Evolutionary conservation across 2,329 filamentous ascomycete genomes (phyloP).

Genomic region (Penicillium fuscoglaucum): DNA sequence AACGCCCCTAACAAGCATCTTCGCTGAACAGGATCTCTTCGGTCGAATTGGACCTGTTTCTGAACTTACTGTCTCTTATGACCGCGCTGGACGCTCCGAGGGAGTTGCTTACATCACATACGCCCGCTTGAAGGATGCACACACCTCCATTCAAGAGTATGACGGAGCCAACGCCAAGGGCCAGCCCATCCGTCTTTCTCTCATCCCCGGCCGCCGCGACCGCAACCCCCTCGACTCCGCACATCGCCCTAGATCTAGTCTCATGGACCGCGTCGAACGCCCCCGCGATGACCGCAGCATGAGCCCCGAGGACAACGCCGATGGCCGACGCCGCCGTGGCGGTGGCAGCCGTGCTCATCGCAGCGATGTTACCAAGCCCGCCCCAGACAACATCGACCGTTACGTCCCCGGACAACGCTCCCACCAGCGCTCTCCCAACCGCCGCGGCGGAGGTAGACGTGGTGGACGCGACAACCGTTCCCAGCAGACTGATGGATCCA

Average conservation of each 20-base stretch:
- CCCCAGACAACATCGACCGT: constrained; percentile 71
- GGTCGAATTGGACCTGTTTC: constrained; percentile 70
- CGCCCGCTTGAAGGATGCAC: constrained; percentile 67
- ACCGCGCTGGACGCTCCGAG: constrained; percentile 84
- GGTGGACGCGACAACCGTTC: constrained; percentile 45
- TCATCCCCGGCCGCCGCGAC: constrained; percentile 56
- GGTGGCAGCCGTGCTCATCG: constrained; percentile 49
- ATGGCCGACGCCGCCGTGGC: constrained; percentile 41
- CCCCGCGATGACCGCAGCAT: constrained; percentile 46
- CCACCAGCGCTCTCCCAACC: constrained; percentile 41
- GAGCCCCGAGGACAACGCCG: constrained; percentile 42
- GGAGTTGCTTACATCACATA: constrained; percentile 85
- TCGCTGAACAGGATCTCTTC: constrained; percentile 68
- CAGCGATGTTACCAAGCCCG: constrained; percentile 56
- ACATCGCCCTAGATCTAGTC: constrained; percentile 56
- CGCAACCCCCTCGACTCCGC: constrained; percentile 53
- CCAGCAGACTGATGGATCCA: constrained; percentile 15
- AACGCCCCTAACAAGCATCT: not conserved
- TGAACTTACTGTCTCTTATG: constrained; percentile 73
- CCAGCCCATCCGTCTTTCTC: constrained; percentile 74
- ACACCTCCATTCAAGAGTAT: constrained; percentile 73
- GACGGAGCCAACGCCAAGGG: constrained; percentile 89
- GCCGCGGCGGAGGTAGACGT: constrained; percentile 50
- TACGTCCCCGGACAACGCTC: constrained; percentile 67
- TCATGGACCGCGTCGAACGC: constrained; percentile 64